phyloP scores from a whole-genome alignment of 371 early-diverging fungal genomes.

The Mortierella polycephala region DNA sequence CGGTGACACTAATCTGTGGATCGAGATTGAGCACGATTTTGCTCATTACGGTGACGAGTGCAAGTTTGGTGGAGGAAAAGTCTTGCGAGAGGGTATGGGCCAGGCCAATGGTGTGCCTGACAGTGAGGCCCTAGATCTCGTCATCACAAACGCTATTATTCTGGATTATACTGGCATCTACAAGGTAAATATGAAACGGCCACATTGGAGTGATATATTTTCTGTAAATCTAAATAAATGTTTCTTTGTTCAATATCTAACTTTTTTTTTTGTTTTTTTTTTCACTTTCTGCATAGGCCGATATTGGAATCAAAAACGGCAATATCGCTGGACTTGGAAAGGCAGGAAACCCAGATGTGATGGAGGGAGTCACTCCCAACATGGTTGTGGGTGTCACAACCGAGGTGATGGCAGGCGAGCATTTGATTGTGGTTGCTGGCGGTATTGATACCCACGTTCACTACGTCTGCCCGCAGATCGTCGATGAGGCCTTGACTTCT shows the following conservation, averaged over 20 bases:
- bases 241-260: no score
- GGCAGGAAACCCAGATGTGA: slow-evolving; percentile 96
- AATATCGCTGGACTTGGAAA: slow-evolving; percentile 92
- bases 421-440: slow-evolving; percentile 92
- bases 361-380: slow-evolving; percentile 89
- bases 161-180: slow-evolving; percentile 94
- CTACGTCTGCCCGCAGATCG: slow-evolving; percentile 91
- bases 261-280: not conserved
- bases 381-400: slow-evolving; percentile 91
- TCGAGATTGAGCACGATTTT: slow-evolving; percentile 89
- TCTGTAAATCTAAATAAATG: no score
- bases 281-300: slow-evolving; percentile 63
- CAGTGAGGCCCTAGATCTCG: slow-evolving; percentile 83
- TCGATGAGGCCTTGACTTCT: slow-evolving; percentile 81
- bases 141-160: slow-evolving; percentile 92
- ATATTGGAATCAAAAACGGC: slow-evolving; percentile 91
- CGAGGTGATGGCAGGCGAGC: slow-evolving; percentile 92
- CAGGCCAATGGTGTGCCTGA: slow-evolving; percentile 73
- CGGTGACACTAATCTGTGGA: slow-evolving; percentile 85
- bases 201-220: no score
- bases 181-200: slow-evolving; percentile 63
- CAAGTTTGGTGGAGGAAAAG: slow-evolving; percentile 88
- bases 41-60: slow-evolving; percentile 94
- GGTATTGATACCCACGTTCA: slow-evolving; percentile 93
- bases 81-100: slow-evolving; percentile 95